These are phyloP conservation scores for Cercospora sp. DNA, from an alignment of 2,329 filamentous ascomycete genomes.

Conservation along the genomic window DNA sequence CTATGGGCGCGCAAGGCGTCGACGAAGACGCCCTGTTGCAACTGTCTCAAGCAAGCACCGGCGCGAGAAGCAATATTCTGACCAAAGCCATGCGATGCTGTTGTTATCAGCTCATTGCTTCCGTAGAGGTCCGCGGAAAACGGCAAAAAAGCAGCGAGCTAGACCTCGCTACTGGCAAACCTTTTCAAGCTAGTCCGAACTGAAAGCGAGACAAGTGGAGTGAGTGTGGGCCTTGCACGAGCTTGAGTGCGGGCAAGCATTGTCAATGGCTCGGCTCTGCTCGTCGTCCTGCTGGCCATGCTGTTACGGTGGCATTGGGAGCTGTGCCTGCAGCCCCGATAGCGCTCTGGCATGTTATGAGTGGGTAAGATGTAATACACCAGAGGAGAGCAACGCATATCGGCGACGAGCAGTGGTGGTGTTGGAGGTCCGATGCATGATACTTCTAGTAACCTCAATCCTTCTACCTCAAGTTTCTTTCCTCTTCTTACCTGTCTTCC, in stretches of 20 bases:
- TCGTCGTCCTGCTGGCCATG: constrained; percentile 10
- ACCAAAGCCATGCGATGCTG: not conserved
- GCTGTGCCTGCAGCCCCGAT: constrained; percentile 1
- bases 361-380: not conserved
- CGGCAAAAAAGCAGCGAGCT: constrained; percentile 25
- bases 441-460: constrained; percentile 21
- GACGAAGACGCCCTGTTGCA: not conserved
- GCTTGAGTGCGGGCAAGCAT: constrained; percentile 18
- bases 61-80: not conserved
- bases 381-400: not conserved
- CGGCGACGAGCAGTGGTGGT: constrained; percentile 8
- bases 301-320: constrained; percentile 14
- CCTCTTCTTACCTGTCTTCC: not conserved
- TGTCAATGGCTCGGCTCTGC: constrained; percentile 20
- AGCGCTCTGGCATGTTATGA: constrained; percentile 1
- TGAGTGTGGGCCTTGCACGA: constrained; percentile 16
- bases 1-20: not conserved
- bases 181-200: constrained; percentile 22
- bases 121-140: constrained; percentile 19
- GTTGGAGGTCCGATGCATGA: constrained; percentile 4
- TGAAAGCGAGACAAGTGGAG: constrained; percentile 20
- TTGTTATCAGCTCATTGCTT: not conserved
- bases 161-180: constrained; percentile 25
- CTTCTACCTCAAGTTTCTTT: not conserved
- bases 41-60: not conserved